Evolutionary conservation across 257 asterid genomes (phyloP).

Genomic region (Avicennia marina): DNA sequence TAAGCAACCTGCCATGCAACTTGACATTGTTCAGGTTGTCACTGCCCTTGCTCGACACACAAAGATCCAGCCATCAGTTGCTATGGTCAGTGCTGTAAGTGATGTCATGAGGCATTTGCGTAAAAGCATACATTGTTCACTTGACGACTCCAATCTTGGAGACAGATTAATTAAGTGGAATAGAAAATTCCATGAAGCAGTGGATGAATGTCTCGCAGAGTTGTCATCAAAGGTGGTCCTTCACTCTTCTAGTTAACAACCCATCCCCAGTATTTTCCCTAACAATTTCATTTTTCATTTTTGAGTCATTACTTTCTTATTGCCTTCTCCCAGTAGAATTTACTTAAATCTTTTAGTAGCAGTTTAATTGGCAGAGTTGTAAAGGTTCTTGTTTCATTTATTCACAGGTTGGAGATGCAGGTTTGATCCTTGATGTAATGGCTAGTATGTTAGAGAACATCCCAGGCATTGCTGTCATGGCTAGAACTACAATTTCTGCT

Average conservation of each 20-base stretch:
- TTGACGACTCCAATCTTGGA: conserved; percentile 67
- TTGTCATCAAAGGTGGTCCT: conserved; percentile 63
- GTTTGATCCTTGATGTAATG: conserved; percentile 89
- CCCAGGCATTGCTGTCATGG: conserved; percentile 59
- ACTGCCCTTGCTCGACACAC: conserved; percentile 70
- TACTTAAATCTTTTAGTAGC: neutral
- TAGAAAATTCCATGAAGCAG: conserved; percentile 56
- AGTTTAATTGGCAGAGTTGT: neutral
- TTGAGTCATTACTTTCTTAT: neutral
- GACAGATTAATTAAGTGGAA: conserved; percentile 63
- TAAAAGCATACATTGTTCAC: conserved; percentile 81
- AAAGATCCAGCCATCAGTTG: conserved; percentile 57
- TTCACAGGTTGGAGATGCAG: conserved; percentile 94
- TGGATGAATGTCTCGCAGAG: conserved; percentile 79
- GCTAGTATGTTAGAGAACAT: conserved; percentile 86
- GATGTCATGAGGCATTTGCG: conserved; percentile 91
- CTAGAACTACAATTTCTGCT: conserved; percentile 77
- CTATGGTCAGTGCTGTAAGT: conserved; percentile 76
- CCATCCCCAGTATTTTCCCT: too few species aligned
- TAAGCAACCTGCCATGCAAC: conserved; percentile 82
- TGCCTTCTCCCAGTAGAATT: neutral
- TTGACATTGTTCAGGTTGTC: conserved; percentile 74
- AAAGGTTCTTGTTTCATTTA: conserved; percentile 12
- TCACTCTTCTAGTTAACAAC: too few species aligned
- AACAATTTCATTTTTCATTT: neutral